Base-by-base conservation (phyloP, 768 basidiomycete genomes). In the Lepiota brunneoincarnata region DNA sequence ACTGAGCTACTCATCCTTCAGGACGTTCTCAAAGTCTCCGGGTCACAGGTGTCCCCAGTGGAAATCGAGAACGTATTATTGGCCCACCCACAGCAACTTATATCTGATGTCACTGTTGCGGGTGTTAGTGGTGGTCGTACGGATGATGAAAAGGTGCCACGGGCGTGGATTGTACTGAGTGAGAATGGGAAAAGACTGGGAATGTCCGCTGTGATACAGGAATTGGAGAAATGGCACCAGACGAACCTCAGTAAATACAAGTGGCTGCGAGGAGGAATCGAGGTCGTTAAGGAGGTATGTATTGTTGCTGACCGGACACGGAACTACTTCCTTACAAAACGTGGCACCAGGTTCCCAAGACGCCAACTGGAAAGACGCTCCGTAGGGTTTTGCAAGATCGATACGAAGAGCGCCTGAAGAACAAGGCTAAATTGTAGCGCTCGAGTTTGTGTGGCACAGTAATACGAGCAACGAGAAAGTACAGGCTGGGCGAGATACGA, bases 1-100 rank as follows among this genome's bases (percentile, higher is more conserved):
- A n/a, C 9, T 11, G 2, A 20, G 23, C 17, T 28, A 14, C 3
- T 18, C 21, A 45, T 31, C 9, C 44, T 40, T 20, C 44, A 89
- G 83, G 90, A 92, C 61, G 89, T 82, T 0, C 73, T 92, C 18
- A 92, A 92, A 63, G 76, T 92, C 2, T 89, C 87, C 0, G 90
- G 89, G 4, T 74, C 73, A 49, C 90, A 92, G 67, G 90, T 92
- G 0, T 89, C 90, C 0, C 90, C 89, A 1, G 76, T 79, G n/a
- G 89, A 92, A 63, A 86, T 91, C 48, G 90, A 91, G 64, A 73
- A 80, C 20, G 76, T 76, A 20, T 68, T 92, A 1, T 74, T 83
- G 18, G 73, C 72, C 0, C 82, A 91, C 38, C 86, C 88, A 0
- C 75, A 76, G 6, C 70, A 70, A 17, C 74, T 89, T 40, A 77